phyloP scores from a whole-genome alignment of 352 stramenopile species.

The Phytophthora tubulina region DNA sequence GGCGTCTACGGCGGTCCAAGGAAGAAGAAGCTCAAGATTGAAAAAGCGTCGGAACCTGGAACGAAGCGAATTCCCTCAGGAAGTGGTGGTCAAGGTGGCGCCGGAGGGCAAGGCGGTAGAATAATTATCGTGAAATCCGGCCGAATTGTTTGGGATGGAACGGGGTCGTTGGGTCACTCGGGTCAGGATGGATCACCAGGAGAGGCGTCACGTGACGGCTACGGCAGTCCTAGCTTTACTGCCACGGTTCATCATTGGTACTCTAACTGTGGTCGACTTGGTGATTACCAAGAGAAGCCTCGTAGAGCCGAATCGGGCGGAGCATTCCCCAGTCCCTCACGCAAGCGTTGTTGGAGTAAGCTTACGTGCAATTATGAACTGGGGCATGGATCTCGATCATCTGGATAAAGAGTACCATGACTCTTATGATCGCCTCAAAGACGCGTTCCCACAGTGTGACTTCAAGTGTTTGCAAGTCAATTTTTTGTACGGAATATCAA shows the following conservation, averaged over 20 bases:
- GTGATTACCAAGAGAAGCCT: background rate
- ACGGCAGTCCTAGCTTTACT: constrained; percentile 12
- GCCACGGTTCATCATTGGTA: constrained; percentile 31
- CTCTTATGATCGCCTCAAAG: background rate
- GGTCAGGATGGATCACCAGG: constrained; percentile 17
- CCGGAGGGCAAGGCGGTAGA: constrained; percentile 13
- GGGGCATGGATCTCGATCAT: no score
- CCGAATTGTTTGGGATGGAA: constrained; percentile 1
- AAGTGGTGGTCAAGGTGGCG: constrained; percentile 13
- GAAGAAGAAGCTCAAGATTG: background rate
- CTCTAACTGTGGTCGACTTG: constrained; percentile 1
- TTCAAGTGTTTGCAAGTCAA: constrained; percentile 24
- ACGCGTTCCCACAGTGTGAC: constrained; percentile 20
- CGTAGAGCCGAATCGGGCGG: background rate
- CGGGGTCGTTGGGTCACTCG: background rate
- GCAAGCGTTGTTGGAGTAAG: background rate
- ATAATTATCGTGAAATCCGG: constrained; percentile 2
- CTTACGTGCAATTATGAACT: no score
- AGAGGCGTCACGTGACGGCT: constrained; percentile 14
- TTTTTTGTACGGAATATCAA: background rate
- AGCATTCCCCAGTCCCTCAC: background rate
- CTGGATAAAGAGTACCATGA: no score
- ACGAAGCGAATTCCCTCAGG: constrained; percentile 1
- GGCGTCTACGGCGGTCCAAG: constrained; percentile 2
- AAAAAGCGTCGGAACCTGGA: constrained; percentile 5